phyloP scores from a whole-genome alignment of 768 basidiomycete species.

The Termitomyces sp. region DNA sequence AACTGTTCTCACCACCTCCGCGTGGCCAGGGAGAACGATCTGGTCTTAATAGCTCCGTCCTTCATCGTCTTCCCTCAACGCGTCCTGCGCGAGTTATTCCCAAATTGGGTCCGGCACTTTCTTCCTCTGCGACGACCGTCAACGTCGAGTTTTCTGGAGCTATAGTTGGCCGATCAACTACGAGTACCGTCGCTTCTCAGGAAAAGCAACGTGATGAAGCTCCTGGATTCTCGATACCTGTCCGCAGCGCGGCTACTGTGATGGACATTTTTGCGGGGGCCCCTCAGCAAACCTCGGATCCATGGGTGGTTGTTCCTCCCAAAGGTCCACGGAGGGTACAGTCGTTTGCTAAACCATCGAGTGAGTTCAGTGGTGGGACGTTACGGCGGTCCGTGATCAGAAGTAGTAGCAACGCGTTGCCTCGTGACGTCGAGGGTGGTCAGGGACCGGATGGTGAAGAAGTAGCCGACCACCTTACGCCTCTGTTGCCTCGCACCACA shows the following conservation, averaged over 20 bases:
- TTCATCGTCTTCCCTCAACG: constrained; percentile 10
- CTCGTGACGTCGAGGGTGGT: constrained; percentile 69
- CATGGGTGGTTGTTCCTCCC: constrained; percentile 66
- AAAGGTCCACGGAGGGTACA: constrained; percentile 22
- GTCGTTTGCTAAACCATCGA: constrained; percentile 21
- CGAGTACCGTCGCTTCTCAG: constrained; percentile 28
- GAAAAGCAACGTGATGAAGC: constrained; percentile 5
- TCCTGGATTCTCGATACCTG: constrained; percentile 1
- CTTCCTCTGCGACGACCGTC: constrained; percentile 87
- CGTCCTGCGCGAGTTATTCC: constrained; percentile 49
- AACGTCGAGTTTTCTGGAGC: constrained; percentile 92
- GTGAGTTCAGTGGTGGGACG: constrained; percentile 2
- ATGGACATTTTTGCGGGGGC: constrained; percentile 95
- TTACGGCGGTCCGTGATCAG: constrained; percentile 14
- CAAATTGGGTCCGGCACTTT: constrained; percentile 79
- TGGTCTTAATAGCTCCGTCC: constrained; percentile 16
- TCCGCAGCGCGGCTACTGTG: constrained; percentile 28
- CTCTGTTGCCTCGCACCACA: constrained; percentile 62
- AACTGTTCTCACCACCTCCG: constrained; percentile 48
- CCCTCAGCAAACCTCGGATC: constrained; percentile 47
- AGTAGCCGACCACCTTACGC: constrained; percentile 32
- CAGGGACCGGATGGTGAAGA: constrained; percentile 32
- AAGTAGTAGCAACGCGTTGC: constrained; percentile 29
- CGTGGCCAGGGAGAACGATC: constrained; percentile 14
- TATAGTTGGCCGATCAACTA: constrained; percentile 37